Evolutionary conservation across 2,329 filamentous ascomycete genomes (phyloP).

Genomic region (Trichophaea hybrida): DNA sequence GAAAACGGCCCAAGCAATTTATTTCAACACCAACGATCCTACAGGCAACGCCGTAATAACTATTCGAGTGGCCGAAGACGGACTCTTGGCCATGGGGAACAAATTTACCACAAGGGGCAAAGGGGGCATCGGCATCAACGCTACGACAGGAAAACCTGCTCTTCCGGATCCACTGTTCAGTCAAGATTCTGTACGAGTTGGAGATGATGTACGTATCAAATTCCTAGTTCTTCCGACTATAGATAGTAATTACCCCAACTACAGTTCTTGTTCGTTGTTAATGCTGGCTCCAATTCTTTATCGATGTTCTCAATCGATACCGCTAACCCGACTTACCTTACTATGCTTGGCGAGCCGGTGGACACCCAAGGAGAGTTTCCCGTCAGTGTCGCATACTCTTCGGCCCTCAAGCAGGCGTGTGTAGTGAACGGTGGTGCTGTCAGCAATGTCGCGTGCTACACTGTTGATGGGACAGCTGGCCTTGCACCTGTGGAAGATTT

Average conservation of each 20-base stretch:
- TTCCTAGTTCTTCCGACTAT: not conserved
- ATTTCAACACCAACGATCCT: slow-evolving; percentile 42
- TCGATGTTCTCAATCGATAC: slow-evolving; percentile 37
- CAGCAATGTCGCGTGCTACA: slow-evolving; percentile 36
- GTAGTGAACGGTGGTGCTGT: slow-evolving; percentile 36
- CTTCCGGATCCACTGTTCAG: slow-evolving; percentile 39
- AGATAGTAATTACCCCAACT: not conserved
- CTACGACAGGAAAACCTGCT: slow-evolving; percentile 31
- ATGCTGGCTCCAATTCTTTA: slow-evolving; percentile 40
- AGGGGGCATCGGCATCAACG: slow-evolving; percentile 35
- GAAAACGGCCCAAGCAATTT: slow-evolving; percentile 42
- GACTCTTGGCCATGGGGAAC: slow-evolving; percentile 35
- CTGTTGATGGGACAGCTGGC: slow-evolving; percentile 31
- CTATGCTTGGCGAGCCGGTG: slow-evolving; percentile 34
- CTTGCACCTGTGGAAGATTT: slow-evolving; percentile 36
- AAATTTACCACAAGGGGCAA: slow-evolving; percentile 37
- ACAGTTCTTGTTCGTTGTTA: slow-evolving; percentile 39
- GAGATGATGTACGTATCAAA: slow-evolving; percentile 12
- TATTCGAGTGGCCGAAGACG: slow-evolving; percentile 36
- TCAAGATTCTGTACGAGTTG: slow-evolving; percentile 31
- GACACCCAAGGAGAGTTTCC: slow-evolving; percentile 40
- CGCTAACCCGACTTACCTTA: slow-evolving; percentile 35
- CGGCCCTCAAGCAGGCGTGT: slow-evolving; percentile 33
- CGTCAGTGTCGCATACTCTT: slow-evolving; percentile 38
- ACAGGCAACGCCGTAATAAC: slow-evolving; percentile 38